phyloP scores from a whole-genome alignment of 176 grass and related monocot genomes.

The Zoysia pacifica region DNA sequence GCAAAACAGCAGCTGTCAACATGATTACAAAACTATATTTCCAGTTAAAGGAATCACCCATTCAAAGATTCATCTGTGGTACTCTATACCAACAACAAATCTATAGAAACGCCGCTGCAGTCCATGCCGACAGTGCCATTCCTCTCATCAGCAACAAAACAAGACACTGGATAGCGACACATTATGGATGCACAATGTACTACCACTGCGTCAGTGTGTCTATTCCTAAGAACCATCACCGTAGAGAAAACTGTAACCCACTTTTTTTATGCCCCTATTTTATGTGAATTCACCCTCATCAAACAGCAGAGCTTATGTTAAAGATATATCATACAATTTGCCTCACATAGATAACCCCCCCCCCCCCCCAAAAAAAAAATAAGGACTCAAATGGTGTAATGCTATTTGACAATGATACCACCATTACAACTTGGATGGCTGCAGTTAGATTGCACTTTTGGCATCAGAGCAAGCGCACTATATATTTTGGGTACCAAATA shows the following conservation, averaged over 20 bases:
- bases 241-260: conserved; percentile 15
- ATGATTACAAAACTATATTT: conserved; percentile 6
- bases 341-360: too few relatives aligned
- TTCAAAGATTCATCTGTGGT: conserved; percentile 15
- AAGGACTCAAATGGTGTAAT: too few relatives aligned
- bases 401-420: not conserved
- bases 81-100: conserved; percentile 6
- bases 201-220: conserved; percentile 13
- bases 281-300: not conserved
- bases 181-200: conserved; percentile 33
- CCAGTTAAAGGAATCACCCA: conserved; percentile 19
- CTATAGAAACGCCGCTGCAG: conserved; percentile 23
- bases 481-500: conserved; percentile 29
- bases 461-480: conserved; percentile 1
- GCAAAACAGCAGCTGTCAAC: not conserved
- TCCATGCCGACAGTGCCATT: conserved; percentile 15
- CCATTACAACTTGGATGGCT: conserved; percentile 17
- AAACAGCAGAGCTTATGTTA: conserved; percentile 27
- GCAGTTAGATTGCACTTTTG: not conserved
- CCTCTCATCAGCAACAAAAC: conserved; percentile 39
- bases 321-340: not conserved
- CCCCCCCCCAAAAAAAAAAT: too few relatives aligned
- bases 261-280: not conserved
- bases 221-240: conserved; percentile 37
- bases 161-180: conserved; percentile 27